Conservation (phyloP, 1,284 basidiomycete genomes). For the Fomes fomentarius region DNA sequence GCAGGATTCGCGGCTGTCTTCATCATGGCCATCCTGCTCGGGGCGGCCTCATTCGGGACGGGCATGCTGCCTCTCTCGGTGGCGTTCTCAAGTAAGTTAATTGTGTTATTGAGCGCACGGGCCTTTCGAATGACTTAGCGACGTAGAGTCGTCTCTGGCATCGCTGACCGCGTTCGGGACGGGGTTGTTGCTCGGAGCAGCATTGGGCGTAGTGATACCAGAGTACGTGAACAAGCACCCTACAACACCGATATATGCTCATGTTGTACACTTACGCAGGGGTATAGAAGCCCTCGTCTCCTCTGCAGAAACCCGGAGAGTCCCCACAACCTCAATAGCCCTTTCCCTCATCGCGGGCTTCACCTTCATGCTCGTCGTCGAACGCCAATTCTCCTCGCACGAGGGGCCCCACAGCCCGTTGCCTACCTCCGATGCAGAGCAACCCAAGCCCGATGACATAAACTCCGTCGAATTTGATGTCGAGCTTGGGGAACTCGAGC, state of each 20-base stretch:
- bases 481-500: slow-evolving; percentile 56
- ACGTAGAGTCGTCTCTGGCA: slow-evolving; percentile 57
- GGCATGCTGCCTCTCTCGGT: slow-evolving; percentile 80
- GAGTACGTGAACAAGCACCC: slow-evolving; percentile 59
- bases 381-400: slow-evolving; percentile 60
- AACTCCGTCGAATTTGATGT: slow-evolving; percentile 59
- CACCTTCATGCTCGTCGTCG: slow-evolving; percentile 81
- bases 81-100: slow-evolving; percentile 68
- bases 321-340: slow-evolving; percentile 64
- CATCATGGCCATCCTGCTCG: slow-evolving; percentile 64
- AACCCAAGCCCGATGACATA: slow-evolving; percentile 10
- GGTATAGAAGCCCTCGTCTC: slow-evolving; percentile 61
- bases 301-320: slow-evolving; percentile 40
- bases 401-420: slow-evolving; percentile 32
- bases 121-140: neutral
- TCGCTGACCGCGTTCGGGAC: slow-evolving; percentile 73
- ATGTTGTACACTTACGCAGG: slow-evolving; percentile 37
- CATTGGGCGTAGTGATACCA: slow-evolving; percentile 89
- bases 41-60: slow-evolving; percentile 68
- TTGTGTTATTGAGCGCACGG: neutral
- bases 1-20: slow-evolving; percentile 29
- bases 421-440: slow-evolving; percentile 19
- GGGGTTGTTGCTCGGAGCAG: slow-evolving; percentile 88
- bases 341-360: slow-evolving; percentile 82
- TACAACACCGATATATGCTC: neutral